Percentiles rank a stretch among this genome's conserved stretches.
Conservation (phyloP, 768 basidiomycete species). For the Rhizopogon vesiculosus region DNA sequence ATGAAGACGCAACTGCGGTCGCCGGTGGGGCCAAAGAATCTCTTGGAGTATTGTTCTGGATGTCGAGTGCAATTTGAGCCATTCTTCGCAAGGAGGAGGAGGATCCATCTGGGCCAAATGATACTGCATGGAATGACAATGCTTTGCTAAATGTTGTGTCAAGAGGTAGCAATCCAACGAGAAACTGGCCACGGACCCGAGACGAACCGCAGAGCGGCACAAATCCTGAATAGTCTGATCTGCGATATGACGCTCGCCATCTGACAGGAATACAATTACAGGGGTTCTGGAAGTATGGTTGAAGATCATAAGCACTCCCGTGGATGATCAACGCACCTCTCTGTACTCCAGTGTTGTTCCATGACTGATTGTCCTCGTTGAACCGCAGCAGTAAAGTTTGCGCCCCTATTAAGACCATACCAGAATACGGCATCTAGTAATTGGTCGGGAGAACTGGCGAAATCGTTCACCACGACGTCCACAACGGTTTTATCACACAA, state of each 20-base stretch:
- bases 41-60: slow-evolving; percentile 39
- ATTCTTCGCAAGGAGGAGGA: slow-evolving; percentile 37
- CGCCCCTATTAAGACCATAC: slow-evolving; percentile 29
- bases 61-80: slow-evolving; percentile 46
- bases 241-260: slow-evolving; percentile 41
- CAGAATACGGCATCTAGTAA: slow-evolving; percentile 36
- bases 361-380: slow-evolving; percentile 30
- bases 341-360: slow-evolving; percentile 45
- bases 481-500: slow-evolving; percentile 32
- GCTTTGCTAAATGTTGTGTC: slow-evolving; percentile 35
- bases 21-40: slow-evolving; percentile 32
- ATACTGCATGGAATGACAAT: slow-evolving; percentile 55
- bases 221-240: slow-evolving; percentile 37
- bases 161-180: neutral
- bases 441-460: slow-evolving; percentile 37
- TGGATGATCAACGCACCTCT: slow-evolving; percentile 31
- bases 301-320: neutral
- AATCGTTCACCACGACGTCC: slow-evolving; percentile 39
- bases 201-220: slow-evolving; percentile 36
- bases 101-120: slow-evolving; percentile 38
- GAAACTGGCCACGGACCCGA: slow-evolving; percentile 32
- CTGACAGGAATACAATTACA: slow-evolving; percentile 50
- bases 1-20: slow-evolving; percentile 39
- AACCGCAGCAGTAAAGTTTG: slow-evolving; percentile 41
- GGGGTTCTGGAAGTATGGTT: slow-evolving; percentile 28